Evolutionary conservation across 1,284 basidiomycete genomes (phyloP).

Genomic region (Sanguinoderma infundibulare): DNA sequence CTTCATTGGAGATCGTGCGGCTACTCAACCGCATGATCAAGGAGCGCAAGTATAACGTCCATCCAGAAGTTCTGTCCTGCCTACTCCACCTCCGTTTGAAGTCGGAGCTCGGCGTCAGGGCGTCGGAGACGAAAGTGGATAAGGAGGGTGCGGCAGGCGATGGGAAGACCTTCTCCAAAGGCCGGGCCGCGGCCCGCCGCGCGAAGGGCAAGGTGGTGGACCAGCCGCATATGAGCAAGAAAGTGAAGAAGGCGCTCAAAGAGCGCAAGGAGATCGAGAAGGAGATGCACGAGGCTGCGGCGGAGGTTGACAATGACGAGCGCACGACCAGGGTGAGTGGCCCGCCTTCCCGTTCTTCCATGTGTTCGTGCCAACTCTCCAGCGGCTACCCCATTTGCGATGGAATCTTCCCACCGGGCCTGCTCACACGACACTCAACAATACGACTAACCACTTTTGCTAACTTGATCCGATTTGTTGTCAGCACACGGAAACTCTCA

Average conservation of each 20-base stretch:
- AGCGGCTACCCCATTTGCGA: slow-evolving; percentile 8
- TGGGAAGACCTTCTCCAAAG: slow-evolving; percentile 46
- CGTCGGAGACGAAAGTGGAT: slow-evolving; percentile 69
- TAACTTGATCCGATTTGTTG: background rate
- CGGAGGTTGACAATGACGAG: slow-evolving; percentile 93
- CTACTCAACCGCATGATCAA: slow-evolving; percentile 97
- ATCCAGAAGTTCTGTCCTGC: slow-evolving; percentile 88
- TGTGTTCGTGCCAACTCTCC: slow-evolving; percentile 14
- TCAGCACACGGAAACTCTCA: slow-evolving; percentile 97
- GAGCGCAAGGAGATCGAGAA: slow-evolving; percentile 86
- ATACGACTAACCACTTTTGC: slow-evolving; percentile 15
- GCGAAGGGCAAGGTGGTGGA: slow-evolving; percentile 66
- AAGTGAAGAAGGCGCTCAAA: slow-evolving; percentile 78
- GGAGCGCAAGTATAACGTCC: slow-evolving; percentile 89
- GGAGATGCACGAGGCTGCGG: slow-evolving; percentile 93
- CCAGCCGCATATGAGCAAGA: slow-evolving; percentile 86
- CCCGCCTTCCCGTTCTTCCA: slow-evolving; percentile 24
- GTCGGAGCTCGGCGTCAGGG: slow-evolving; percentile 83
- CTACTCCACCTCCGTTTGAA: slow-evolving; percentile 88
- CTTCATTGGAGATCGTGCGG: slow-evolving; percentile 90
- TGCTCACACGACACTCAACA: slow-evolving; percentile 11
- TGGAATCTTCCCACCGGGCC: slow-evolving; percentile 19
- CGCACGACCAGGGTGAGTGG: slow-evolving; percentile 71
- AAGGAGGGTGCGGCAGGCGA: slow-evolving; percentile 43
- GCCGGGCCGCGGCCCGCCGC: slow-evolving; percentile 51